Conservation (phyloP, 495 filamentous ascomycete species). For the Penicillium goetzii region DNA sequence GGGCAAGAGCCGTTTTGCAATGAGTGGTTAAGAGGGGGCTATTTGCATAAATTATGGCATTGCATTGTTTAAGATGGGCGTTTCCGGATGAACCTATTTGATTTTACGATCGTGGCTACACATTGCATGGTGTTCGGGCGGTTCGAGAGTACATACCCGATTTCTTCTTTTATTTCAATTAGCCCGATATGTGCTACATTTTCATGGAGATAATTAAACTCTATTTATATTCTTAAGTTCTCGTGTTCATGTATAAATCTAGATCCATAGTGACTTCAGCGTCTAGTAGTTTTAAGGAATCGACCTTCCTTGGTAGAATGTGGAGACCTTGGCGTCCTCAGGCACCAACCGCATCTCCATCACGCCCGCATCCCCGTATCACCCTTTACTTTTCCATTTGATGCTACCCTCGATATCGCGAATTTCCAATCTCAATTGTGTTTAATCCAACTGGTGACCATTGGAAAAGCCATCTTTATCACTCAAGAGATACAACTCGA, state of each 20-base stretch:
- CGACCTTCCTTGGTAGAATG: not conserved
- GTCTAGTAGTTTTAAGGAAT: not conserved
- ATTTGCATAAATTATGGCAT: not conserved
- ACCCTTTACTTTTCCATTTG: too few relatives aligned
- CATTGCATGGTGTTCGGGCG: slow-evolving; percentile 21
- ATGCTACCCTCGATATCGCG: not conserved
- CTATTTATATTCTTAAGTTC: not conserved
- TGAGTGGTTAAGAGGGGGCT: not conserved
- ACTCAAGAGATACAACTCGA: not conserved
- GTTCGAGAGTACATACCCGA: slow-evolving; percentile 19
- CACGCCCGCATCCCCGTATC: not conserved
- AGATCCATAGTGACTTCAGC: not conserved
- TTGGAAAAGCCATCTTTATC: too few relatives aligned
- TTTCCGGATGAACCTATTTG: not conserved
- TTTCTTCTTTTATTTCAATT: not conserved
- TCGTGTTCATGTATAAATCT: not conserved
- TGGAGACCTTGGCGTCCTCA: not conserved
- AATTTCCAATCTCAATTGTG: not conserved
- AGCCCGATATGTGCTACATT: not conserved
- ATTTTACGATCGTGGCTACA: not conserved
- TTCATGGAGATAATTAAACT: not conserved
- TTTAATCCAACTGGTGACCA: not conserved
- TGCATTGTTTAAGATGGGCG: not conserved
- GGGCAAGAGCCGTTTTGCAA: not conserved
- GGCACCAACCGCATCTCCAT: slow-evolving; percentile 1